phyloP scores from a whole-genome alignment of 306 rosid species.

The Prunus davidiana region DNA sequence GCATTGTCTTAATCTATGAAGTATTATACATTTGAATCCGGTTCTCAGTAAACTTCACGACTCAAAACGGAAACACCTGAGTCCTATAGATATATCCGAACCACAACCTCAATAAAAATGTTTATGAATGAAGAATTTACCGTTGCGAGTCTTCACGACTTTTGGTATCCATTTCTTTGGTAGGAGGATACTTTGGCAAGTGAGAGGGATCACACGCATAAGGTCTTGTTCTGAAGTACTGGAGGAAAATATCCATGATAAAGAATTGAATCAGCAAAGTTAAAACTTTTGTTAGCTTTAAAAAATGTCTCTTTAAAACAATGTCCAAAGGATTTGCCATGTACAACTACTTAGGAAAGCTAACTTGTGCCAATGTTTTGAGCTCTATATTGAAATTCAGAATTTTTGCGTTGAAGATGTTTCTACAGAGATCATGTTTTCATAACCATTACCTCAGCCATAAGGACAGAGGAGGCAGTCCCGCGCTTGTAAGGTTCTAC shows the following conservation, averaged over 20 bases:
- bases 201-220: constrained; percentile 78
- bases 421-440: neutral
- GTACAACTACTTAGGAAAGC: no score
- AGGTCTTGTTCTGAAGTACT: constrained; percentile 85
- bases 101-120: constrained; percentile 2
- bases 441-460: constrained; percentile 62
- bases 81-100: neutral
- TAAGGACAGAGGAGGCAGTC: constrained; percentile 83
- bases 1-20: neutral
- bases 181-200: constrained; percentile 85
- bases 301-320: neutral
- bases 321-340: neutral
- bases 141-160: constrained; percentile 51
- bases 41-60: neutral
- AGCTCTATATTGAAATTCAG: neutral
- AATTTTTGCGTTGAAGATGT: neutral
- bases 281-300: neutral
- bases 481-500: constrained; percentile 72
- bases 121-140: constrained; percentile 26
- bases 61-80: neutral
- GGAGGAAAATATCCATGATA: constrained; percentile 7
- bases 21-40: neutral
- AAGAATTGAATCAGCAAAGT: constrained; percentile 18
- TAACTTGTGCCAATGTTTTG: no score
- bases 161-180: constrained; percentile 96